Evolutionary conservation across 139 green algal species (phyloP), one percentile per base, ranked within the genome.

Genomic region (Raphidocelis subcapitata): DNA sequence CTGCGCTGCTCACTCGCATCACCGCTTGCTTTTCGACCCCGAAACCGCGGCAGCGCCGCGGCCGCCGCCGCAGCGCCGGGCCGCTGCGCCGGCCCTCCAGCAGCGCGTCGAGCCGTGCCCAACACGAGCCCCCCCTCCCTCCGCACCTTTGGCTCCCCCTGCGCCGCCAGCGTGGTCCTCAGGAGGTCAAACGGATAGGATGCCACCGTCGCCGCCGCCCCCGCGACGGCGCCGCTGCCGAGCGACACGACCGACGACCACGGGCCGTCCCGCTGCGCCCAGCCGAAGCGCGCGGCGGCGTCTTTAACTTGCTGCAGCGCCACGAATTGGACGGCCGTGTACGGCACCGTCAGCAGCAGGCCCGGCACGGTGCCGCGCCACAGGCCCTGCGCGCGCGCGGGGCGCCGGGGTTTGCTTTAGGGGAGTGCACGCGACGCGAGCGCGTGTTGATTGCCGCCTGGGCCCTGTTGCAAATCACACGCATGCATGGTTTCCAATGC

Each of bases 111-210:
- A 60, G 52, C 21, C 52, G 15, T 26, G 8, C 65, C 65, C 10
- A 1, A 44, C 15, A 23, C 15, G 1, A 21, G 21, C 47, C 26
- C 41, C 28, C 37, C 46, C 33, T 59, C 49, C 20, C 18, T 59
- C 20, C 65, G 2, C 55, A 94, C 90, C 83, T 91, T 93, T 24
- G 96, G 96, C 65, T 97, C 87, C 4, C 96, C 96, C 82, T 99
- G 96, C 0, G 94, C 95, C 41, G 96, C 96, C 52, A 99, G 77
- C 1, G 90, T 96, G 18, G 96, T 99, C 21, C 96, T 82, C 61
- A 99, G 88, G n/a, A 99, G 80, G 83, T 99, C 96, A 77, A 99
- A 98, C n/a, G 96, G 96, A 79, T 99, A 99, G 0, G 89, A 95
- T 2, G 86, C 90, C 10, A 97, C 47, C 2, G 96, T 99, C 26